Evolutionary conservation across 176 grass and related monocot genomes (phyloP).

Genomic region (Secale cereale): DNA sequence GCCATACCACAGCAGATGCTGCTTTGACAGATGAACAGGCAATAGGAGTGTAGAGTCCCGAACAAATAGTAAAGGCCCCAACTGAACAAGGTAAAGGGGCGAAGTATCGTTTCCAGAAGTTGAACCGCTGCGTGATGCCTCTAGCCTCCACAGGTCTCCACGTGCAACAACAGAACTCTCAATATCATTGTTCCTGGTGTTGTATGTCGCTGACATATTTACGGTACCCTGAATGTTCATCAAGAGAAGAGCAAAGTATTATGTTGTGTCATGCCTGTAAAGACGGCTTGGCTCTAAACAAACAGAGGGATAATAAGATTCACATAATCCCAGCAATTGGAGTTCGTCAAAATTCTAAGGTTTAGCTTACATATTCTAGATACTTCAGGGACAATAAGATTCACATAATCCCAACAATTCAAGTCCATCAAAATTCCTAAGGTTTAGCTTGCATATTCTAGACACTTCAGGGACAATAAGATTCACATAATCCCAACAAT

Average conservation of each 20-base stretch:
- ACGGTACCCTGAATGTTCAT: conserved; percentile 65
- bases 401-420: neutral
- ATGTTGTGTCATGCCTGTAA: neutral
- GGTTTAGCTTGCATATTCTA: neutral
- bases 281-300: neutral
- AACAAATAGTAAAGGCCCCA: conserved; percentile 90
- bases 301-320: neutral
- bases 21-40: conserved; percentile 91
- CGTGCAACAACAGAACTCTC: conserved; percentile 92
- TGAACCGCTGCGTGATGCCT: conserved; percentile 75
- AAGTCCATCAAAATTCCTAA: neutral
- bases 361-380: too few relatives aligned
- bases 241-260: conserved; percentile 17
- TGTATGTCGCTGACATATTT: conserved; percentile 79
- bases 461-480: too few relatives aligned
- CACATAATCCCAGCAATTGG: neutral
- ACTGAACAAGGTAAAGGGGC: conserved; percentile 86
- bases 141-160: conserved; percentile 85
- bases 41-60: conserved; percentile 93
- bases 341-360: neutral
- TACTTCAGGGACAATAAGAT: neutral
- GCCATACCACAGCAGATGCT: conserved; percentile 98
- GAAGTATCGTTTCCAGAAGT: conserved; percentile 70
- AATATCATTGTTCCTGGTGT: conserved; percentile 58
- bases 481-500: neutral